Base-by-base conservation (phyloP, 2,329 filamentous ascomycete species). In the Gaeumannomyces sp. region DNA sequence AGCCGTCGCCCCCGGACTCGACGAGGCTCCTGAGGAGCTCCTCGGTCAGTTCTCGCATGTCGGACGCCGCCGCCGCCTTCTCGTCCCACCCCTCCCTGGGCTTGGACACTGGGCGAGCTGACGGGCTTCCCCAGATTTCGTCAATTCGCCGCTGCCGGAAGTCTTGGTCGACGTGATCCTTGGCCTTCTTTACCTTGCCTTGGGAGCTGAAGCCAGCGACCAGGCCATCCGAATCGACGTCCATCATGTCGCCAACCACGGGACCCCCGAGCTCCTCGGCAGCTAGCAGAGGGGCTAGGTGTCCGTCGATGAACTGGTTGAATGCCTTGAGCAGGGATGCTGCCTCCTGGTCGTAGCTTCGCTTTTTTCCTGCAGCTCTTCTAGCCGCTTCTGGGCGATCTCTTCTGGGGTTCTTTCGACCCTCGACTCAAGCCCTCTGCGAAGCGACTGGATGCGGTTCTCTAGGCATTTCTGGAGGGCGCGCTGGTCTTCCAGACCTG, bases 211-310 rank as follows among this genome's bases (percentile, higher is more conserved):
- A 89, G 1, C 85, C 86, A 11, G 81, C 83, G 6, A 80, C 82
- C 7, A 89, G 76, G 68, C 83, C 84, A 59, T 89, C 83, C 11
- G 83, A 70, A 79, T 87, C 76, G 28, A 90, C 71, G 74, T 90
- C 86, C 72, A 89, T 81, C 70, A 89, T 80, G 69, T 92, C 89
- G 4, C 92, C 91, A 0, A 93, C 91, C 14, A 93, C 89, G 0
- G 92, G 92, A 0, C 92, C 92, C 10, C 92, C 92, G 1, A 93
- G 81, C 71, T 93, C 90, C 76, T 96, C 92, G 0, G 91, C 90
- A 8, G 91, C 92, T 59, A 96, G 80, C 86, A 94, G 90, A 3
- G 84, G 77, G 1, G 90, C 89, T 1, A 96, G 81, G 57, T 86
- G 83, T 59, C 85, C 78, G 67, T 91, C 85, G 65, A 94, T 88